Evolutionary conservation across 148 eudicot species (phyloP).

Genomic region (Silene uniflora): DNA sequence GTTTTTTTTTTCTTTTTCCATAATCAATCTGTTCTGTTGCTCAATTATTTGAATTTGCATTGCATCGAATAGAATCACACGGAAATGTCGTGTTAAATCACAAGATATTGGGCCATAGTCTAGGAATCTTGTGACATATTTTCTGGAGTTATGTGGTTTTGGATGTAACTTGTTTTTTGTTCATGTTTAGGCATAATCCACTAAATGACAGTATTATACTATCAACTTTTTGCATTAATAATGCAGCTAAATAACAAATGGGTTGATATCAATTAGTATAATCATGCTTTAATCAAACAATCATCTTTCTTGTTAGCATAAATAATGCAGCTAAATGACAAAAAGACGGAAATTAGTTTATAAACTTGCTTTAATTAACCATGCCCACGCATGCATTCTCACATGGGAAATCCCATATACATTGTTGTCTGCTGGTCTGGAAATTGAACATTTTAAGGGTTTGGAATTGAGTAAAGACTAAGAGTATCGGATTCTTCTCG

Average conservation of each 20-base stretch:
- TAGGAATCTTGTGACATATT: constrained; percentile 5
- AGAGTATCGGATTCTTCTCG: constrained; percentile 35
- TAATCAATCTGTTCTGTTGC: background rate
- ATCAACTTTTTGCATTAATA: constrained; percentile 3
- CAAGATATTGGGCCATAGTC: background rate
- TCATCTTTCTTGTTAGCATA: constrained; percentile 7
- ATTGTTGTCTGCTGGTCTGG: constrained; percentile 21
- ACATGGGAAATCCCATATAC: constrained; percentile 52
- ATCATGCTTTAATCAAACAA: constrained; percentile 1
- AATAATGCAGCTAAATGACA: constrained; percentile 11
- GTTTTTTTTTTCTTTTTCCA: constrained; percentile 8
- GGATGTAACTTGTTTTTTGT: constrained; percentile 2
- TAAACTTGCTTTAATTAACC: constrained; percentile 21
- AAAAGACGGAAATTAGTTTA: background rate
- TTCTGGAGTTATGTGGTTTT: constrained; percentile 2
- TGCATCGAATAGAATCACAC: background rate
- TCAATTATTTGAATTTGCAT: background rate
- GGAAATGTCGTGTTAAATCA: background rate
- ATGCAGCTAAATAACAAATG: constrained; percentile 45
- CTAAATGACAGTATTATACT: constrained; percentile 4
- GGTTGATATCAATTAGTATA: constrained; percentile 3
- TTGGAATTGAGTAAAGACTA: constrained; percentile 20
- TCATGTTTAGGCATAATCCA: constrained; percentile 16
- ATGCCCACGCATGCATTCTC: constrained; percentile 40
- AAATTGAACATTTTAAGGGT: constrained; percentile 5